Percentiles rank a stretch among this genome's conserved stretches.
These are phyloP conservation scores for Boletus eberwhitei DNA, from an alignment of 768 basidiomycete genomes.

Conservation along the genomic window DNA sequence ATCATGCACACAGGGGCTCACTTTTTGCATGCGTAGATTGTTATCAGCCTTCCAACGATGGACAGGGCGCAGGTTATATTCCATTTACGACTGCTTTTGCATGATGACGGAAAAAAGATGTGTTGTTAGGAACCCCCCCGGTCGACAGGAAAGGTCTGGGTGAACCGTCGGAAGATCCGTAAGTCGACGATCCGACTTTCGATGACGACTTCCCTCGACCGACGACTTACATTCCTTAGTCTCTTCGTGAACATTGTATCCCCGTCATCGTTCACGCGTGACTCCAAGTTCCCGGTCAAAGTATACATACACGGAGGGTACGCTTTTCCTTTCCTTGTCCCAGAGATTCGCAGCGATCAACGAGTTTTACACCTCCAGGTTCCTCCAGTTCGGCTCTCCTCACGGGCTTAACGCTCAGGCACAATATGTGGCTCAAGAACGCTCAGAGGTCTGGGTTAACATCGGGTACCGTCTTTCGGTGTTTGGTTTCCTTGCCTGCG, in stretches of 20 bases:
- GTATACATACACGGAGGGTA: constrained; percentile 80
- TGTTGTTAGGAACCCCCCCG: constrained; percentile 39
- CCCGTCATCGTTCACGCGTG: constrained; percentile 45
- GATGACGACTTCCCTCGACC: not conserved
- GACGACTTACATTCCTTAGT: constrained; percentile 30
- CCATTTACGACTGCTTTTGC: not conserved
- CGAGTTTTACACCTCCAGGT: constrained; percentile 38
- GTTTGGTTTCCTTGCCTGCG: constrained; percentile 72
- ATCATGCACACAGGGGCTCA: not conserved
- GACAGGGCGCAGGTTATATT: constrained; percentile 51
- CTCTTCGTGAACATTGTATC: constrained; percentile 63
- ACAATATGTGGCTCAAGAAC: constrained; percentile 61
- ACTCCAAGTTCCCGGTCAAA: constrained; percentile 55
- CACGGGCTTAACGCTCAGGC: constrained; percentile 59
- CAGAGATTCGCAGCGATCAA: not conserved
- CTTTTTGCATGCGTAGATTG: constrained; percentile 39
- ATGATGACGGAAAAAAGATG: not conserved
- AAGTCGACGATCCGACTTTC: not conserved
- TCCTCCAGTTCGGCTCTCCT: constrained; percentile 76
- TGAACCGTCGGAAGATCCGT: constrained; percentile 70
- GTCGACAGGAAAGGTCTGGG: constrained; percentile 66
- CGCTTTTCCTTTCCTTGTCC: constrained; percentile 1
- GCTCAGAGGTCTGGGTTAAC: constrained; percentile 72
- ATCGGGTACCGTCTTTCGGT: constrained; percentile 74
- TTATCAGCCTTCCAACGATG: constrained; percentile 61